Base-by-base conservation (phyloP, 2,329 filamentous ascomycete species). In the Scortechinia acanthostroma region DNA sequence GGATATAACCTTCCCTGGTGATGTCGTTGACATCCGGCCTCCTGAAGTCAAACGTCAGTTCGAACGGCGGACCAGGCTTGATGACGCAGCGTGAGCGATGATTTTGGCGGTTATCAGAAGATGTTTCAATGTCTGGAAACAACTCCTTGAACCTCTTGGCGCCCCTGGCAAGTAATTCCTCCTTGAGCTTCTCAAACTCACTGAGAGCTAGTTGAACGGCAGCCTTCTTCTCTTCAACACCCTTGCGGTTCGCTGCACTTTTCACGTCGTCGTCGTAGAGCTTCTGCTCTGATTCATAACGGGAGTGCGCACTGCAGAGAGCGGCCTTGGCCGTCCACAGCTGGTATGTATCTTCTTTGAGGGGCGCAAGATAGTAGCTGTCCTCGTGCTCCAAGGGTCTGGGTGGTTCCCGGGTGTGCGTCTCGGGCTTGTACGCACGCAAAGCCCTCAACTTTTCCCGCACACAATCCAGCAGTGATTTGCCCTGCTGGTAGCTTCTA, bases 101-200 rank as follows among this genome's bases (percentile, higher is more conserved):
- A n/a, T n/a, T n/a, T n/a, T n/a, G n/a, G 10, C 10, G n/a, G 25
- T 10, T 30, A 30, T n/a, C 35, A n/a, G 35, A 22, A 33, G 28
- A 47, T 2, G 55, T 53, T 21, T 63, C 56, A 46, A 71, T 59
- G 1, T 77, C 64, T 0, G 84, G 83, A 57, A 85, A 61, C 4
- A 88, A 62, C 42, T 90, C 76, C 13, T 61, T 55, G 55, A 87
- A 90, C 0, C 74, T 74, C 60, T 88, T 89, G 2, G 75, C 87
- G 1, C 76, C 80, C 47, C 71, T 77, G 3, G 63, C 59, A 2
- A 83, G 35, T 17, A 91, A 62, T 2, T 59, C 53, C 2, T 64
- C 54, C 53, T 86, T 76, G 1, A 88, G 60, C 17, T 64, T 55
- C 51, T 80, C 66, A 28, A 83, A 74, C 1, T 75, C 68, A 0